Conservation (phyloP, 164 flowering plant species). For the Hamamelis virginiana region DNA sequence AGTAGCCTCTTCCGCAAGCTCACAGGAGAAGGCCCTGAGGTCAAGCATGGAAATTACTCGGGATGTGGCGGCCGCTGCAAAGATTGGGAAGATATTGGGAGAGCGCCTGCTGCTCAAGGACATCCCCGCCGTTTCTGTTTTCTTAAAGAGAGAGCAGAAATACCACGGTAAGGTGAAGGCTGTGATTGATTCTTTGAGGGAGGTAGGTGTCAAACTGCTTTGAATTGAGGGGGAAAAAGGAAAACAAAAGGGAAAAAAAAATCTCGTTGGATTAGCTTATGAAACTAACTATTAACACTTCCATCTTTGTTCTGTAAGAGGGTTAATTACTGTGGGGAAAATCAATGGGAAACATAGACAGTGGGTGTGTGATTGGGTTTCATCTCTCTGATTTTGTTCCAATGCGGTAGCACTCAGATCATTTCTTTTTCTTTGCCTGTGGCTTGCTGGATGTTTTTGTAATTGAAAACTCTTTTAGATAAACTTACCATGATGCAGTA, state of each 20-base stretch:
- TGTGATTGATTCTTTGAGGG: slow-evolving; percentile 64
- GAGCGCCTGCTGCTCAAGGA: slow-evolving; percentile 61
- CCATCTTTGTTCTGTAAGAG: not conserved
- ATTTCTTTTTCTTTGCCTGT: too few relatives aligned
- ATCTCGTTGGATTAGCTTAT: not conserved
- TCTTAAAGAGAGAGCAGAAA: slow-evolving; percentile 64
- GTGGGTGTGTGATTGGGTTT: too few relatives aligned
- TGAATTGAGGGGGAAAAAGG: too few relatives aligned
- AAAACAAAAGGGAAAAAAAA: too few relatives aligned
- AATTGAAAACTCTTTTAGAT: too few relatives aligned
- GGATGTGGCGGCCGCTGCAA: slow-evolving; percentile 82
- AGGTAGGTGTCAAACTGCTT: slow-evolving; percentile 65
- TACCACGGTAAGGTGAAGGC: slow-evolving; percentile 92
- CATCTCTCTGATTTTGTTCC: not conserved
- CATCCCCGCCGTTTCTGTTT: slow-evolving; percentile 71
- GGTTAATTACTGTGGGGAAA: not conserved
- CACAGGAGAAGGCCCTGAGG: slow-evolving; percentile 72
- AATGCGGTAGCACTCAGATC: too few relatives aligned
- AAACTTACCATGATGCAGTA: too few relatives aligned
- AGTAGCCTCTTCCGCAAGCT: slow-evolving; percentile 75
- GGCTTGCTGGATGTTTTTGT: too few relatives aligned
- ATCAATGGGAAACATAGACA: too few relatives aligned
- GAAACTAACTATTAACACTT: not conserved
- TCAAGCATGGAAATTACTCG: slow-evolving; percentile 52
- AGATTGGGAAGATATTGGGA: slow-evolving; percentile 73